Evolutionary conservation across 192 early-diverging fungal genomes (phyloP).

Genomic region (Entophlyctis luteolus): DNA sequence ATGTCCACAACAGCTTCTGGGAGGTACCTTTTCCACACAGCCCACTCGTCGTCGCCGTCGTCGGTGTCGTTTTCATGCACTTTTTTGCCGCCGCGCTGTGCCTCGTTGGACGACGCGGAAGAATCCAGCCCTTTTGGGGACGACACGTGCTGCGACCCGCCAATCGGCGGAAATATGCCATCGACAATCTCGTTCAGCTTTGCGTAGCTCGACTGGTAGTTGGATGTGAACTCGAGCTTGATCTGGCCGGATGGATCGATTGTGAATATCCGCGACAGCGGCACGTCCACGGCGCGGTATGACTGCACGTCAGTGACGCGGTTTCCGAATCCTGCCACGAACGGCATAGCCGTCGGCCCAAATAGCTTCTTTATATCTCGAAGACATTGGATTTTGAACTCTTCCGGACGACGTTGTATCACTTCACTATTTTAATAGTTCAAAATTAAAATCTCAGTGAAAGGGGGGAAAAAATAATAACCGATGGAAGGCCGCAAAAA

Average conservation of each 20-base stretch:
- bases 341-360: slow-evolving; percentile 68
- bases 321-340: slow-evolving; percentile 97
- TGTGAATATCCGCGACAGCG: slow-evolving; percentile 90
- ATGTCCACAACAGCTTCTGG: slow-evolving; percentile 11
- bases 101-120: neutral
- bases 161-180: slow-evolving; percentile 75
- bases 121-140: neutral
- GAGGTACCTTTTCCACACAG: slow-evolving; percentile 12
- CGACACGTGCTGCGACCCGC: neutral
- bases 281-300: slow-evolving; percentile 90
- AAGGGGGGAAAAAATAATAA: neutral
- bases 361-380: slow-evolving; percentile 86
- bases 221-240: slow-evolving; percentile 79
- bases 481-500: slow-evolving; percentile 87
- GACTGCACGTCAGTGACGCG: slow-evolving; percentile 95
- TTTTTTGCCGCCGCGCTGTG: neutral
- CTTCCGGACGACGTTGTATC: slow-evolving; percentile 88
- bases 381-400: slow-evolving; percentile 95
- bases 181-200: slow-evolving; percentile 91
- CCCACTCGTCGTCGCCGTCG: slow-evolving; percentile 1
- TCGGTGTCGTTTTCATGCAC: neutral
- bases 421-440: slow-evolving; percentile 61
- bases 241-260: slow-evolving; percentile 89
- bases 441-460: neutral
- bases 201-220: slow-evolving; percentile 68